Conservation (phyloP, 441 rosid species). For the Raphanus hybrid region DNA sequence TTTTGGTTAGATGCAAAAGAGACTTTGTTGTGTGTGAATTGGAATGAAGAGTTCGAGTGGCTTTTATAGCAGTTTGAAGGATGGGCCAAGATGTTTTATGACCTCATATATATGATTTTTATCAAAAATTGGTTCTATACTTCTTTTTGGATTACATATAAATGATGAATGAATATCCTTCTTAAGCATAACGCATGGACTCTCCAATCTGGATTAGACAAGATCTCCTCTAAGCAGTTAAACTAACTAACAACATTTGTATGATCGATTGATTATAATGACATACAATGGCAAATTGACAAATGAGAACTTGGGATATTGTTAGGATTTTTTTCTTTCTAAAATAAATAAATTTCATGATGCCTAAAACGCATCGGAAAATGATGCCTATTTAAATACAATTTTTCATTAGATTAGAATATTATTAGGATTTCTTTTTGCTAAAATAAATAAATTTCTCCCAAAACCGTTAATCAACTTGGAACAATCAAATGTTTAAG, state of each 20-base stretch:
- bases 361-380: too few species aligned
- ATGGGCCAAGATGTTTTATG: conserved; percentile 26
- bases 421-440: too few species aligned
- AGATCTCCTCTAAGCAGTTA: neutral
- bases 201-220: neutral
- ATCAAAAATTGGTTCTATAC: neutral
- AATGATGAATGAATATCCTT: neutral
- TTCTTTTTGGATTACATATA: conserved; percentile 4
- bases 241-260: neutral
- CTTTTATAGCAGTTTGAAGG: conserved; percentile 51
- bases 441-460: too few species aligned
- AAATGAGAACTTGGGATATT: neutral
- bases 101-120: conserved; percentile 5
- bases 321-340: too few species aligned
- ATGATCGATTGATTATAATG: neutral
- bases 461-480: too few species aligned
- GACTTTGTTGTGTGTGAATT: conserved; percentile 1
- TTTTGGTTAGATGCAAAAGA: conserved; percentile 9
- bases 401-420: too few species aligned
- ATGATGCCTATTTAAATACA: too few species aligned
- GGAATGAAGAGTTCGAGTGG: conserved; percentile 45
- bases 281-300: neutral
- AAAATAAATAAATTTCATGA: too few species aligned
- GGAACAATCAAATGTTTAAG: too few species aligned
- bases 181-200: neutral